Evolutionary conservation across 1,284 basidiomycete species (phyloP), one percentile per base, ranked within the genome.

Genomic region (Rhodotorula sp.): DNA sequence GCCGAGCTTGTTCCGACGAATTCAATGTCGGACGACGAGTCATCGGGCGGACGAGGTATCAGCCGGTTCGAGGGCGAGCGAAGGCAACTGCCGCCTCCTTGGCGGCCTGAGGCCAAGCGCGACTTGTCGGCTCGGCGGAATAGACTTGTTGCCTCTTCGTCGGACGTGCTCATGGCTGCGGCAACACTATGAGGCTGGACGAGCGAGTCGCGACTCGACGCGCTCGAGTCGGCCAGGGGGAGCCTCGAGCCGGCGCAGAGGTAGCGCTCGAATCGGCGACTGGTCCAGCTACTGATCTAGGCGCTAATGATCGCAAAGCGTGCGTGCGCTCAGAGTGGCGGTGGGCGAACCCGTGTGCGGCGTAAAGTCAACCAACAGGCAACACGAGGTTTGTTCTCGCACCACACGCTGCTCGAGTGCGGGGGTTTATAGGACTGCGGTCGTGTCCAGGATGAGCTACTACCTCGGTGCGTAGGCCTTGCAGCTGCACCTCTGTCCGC

Each of bases 401-500:
- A 42, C 37, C 37, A 42, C 37, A 42, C 37, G 37, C 37, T 12
- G 37, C 37, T 12, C 37, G 37, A 42, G 37, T n/a, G n/a, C 10
- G 37, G 37, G 37, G 37, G 2, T 4, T 7, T 7, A 33, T 33
- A 33, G 57, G 20, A 37, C 1, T n/a, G 20, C 22, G 22, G 57
- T 42, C n/a, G 14, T 14, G 14, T 14, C 20, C 3, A 45, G 2
- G 2, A 71, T 74, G 69, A 72, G 70, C 53, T 74, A 74, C 63
- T 74, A 71, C 63, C 44, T 63, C 6, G 70, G 72, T 74, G 10
- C 37, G 70, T 20, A 7, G 49, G 26, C 10, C 15, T 17, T 3
- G n/a, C n/a, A 10, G 53, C 12, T 6, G n/a, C 53, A 15, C 12
- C n/a, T 17, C 26, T 10, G 26, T 29, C 26, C 53, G n/a, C n/a